Base-by-base conservation (phyloP, 148 eudicot genomes). In the Rhododendron henanense region DNA sequence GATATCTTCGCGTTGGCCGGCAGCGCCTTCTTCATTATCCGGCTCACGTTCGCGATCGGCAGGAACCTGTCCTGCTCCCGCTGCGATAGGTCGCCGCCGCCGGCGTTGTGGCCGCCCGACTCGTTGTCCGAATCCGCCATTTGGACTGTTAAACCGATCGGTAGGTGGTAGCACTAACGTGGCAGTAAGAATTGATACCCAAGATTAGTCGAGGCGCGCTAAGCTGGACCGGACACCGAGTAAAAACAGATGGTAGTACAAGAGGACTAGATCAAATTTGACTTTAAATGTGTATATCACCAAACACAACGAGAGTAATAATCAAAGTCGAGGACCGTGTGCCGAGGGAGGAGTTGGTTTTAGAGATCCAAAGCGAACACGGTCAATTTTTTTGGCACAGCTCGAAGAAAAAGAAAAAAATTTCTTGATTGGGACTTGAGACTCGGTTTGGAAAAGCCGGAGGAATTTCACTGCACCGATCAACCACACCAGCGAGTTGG, bases 41-140 rank as follows among this genome's bases (percentile, higher is more conserved):
- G 79, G 44, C 79, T 84, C 79, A 84, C 85, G 79, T 84, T 84
- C 4, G 85, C 85, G 61, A 84, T 84, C 63, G 85, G 85, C 25
- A 84, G 78, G 61, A 84, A 84, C 78, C 85, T 47, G 47, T 84
- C 85, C 48, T 73, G 85, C 45, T 84, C 85, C 28, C 85, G 41
- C 31, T 78, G 65, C 80, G 85, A 73, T 1, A 71, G 80, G 65
- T 73, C 85, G 23, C 85, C 39, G 85, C 21, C 47, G 16, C 41
- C 57, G 59, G 31, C 50, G 25, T 69, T 69, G 78, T 69, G 65
- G 41, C 85, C 85, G 3, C 85, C 85, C 0, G 85, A 84, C 28
- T 84, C 85, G 85, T 83, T 83, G 13, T 84, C 85, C 0, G 85
- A 84, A 84, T 84, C 85, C 67, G 79, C 85, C 85, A 84, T 84